Base-by-base conservation (phyloP, 495 filamentous ascomycete genomes). In the Talaromyces stipitatus region DNA sequence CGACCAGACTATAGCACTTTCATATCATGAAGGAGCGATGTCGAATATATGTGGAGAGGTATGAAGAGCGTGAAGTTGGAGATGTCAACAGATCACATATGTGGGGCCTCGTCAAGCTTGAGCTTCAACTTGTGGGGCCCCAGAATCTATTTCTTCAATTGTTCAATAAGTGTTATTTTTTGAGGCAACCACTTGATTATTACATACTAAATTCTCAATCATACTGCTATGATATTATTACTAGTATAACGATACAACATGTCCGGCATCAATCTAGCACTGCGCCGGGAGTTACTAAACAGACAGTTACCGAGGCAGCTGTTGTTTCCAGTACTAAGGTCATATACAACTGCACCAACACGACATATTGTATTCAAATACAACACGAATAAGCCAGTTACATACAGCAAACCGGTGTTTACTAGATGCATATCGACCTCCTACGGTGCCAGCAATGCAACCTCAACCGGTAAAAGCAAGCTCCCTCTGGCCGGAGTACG, bases 401-500 rank as follows among this genome's bases (percentile, higher is more conserved):
- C n/a, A 41, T 9, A 18, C 16, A 41, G 5, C 11, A 50, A n/a
- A n/a, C n/a, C n/a, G n/a, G n/a, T n/a, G n/a, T 28, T 5, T 0
- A 3, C 3, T 2, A 27, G 20, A 24, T 14, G 23, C 3, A 50
- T 50, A 50, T 53, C 50, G n/a, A n/a, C 50, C 23, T 53, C 50
- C 1, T 11, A 11, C 24, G 45, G 22, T n/a, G n/a, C n/a, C 3
- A 48, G 12, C n/a, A 33, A 26, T 20, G 29, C 28, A 5, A 2
- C 50, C 23, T 30, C 36, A n/a, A 50, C 50, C 6, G 57, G 30
- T 1, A 56, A 18, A n/a, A 58, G 58, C 2, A 62, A 62, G 46
- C 45, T 62, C 5, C 63, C 63, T 3, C 50, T 65, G 46, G 58
- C 60, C n/a, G 60, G 63, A 8, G 30, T 65, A 5, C 56, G 56